Evolutionary conservation across 2,329 filamentous ascomycete genomes (phyloP), one percentile per base, ranked within the genome.

Genomic region (Alternaria sp.): DNA sequence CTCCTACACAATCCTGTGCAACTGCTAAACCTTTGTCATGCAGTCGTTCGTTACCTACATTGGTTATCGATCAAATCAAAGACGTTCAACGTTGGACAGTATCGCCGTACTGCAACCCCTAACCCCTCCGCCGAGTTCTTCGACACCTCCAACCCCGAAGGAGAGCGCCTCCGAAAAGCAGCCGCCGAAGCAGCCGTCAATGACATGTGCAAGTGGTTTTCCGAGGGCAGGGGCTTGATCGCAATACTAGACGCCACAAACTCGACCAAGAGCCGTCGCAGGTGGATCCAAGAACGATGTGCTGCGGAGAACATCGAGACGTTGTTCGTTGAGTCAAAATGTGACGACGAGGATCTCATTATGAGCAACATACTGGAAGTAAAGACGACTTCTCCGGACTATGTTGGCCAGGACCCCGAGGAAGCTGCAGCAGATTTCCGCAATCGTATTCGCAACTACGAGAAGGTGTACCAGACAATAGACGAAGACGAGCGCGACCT

Each of bases 361-460:
- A 97, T 97, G 93, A 92, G 89, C 83, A 99, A 99, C 79, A 97
- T 99, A 68, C 88, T 94, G 67, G 94, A 97, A 76, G 95, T 99
- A 74, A 99, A 99, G 85, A 94, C 93, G 2, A 96, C 93, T 26
- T 96, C 92, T 57, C 95, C 95, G 2, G 95, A 99, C 80, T 99
- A 99, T 78, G 84, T 89, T 59, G 95, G 94, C 56, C 93, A 97
- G 78, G 95, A 99, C 75, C 95, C 95, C 1, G 95, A 99, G 78
- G 84, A 88, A 61, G 95, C 95, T 4, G 95, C 94, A 11, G 86
- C 89, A 58, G 95, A 99, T 79, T 99, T 99, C 81, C 89, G 93
- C 64, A 91, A 96, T 74, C 90, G 95, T 64, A 99, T 99, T 75
- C 89, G 91, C 73, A 97, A 97, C 80, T 99, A 99, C 80, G 95